phyloP scores from a whole-genome alignment of 2,329 filamentous ascomycete genomes.

The Calonectria naviculata region DNA sequence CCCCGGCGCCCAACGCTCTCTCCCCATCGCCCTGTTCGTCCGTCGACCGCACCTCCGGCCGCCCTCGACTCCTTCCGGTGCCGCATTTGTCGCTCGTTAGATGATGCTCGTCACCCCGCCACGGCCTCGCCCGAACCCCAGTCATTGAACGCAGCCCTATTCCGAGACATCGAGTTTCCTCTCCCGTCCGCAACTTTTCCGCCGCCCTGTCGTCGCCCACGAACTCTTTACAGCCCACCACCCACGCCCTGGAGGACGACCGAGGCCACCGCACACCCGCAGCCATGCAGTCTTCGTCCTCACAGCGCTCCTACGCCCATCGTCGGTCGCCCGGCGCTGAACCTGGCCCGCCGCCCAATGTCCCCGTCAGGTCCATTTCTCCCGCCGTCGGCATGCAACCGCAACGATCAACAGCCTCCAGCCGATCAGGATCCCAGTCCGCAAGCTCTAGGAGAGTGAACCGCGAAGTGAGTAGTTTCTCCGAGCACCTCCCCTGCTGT shows the following conservation, averaged over 20 bases:
- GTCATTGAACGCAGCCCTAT: constrained; percentile 32
- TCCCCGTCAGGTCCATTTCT: constrained; percentile 69
- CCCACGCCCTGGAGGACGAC: neutral
- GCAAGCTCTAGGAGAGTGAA: constrained; percentile 45
- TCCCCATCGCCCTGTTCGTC: constrained; percentile 2
- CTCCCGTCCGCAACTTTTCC: constrained; percentile 2
- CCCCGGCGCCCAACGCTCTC: constrained; percentile 16
- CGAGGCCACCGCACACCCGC: constrained; percentile 4
- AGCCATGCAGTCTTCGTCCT: constrained; percentile 43
- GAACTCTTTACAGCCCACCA: constrained; percentile 16
- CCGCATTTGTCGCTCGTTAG: constrained; percentile 35
- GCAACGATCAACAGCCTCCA: constrained; percentile 75
- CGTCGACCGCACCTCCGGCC: constrained; percentile 17
- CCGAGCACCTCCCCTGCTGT: neutral
- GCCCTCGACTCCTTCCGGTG: constrained; percentile 16
- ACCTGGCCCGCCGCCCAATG: constrained; percentile 66
- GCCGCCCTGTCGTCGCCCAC: constrained; percentile 4
- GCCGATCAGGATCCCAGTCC: constrained; percentile 64
- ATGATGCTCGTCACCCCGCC: constrained; percentile 42
- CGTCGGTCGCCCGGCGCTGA: constrained; percentile 74
- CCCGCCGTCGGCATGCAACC: constrained; percentile 70
- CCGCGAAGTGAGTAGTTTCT: constrained; percentile 46
- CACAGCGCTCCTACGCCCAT: constrained; percentile 64
- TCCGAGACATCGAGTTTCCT: constrained; percentile 21
- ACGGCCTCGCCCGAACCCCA: constrained; percentile 34